phyloP scores from a whole-genome alignment of 306 rosid genomes.

The Castanea sativa region DNA sequence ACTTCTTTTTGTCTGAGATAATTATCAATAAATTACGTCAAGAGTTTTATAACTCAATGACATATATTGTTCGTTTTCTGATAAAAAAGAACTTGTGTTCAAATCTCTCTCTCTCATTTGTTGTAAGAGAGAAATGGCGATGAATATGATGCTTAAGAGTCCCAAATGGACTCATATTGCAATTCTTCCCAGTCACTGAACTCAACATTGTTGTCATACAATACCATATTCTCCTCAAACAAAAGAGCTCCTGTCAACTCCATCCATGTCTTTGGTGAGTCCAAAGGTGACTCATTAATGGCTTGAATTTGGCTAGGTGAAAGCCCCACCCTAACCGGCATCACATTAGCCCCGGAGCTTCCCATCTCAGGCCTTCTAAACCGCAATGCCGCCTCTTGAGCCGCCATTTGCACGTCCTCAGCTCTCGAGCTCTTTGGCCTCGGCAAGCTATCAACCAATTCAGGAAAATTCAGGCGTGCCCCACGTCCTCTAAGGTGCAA shows the following conservation, averaged over 20 bases:
- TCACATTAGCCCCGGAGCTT: neutral
- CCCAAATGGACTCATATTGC: constrained; percentile 55
- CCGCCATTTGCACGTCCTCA: constrained; percentile 63
- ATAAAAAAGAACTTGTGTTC: no score
- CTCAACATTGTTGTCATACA: neutral
- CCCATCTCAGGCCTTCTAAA: constrained; percentile 12
- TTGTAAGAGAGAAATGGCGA: no score
- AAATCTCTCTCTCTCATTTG: no score
- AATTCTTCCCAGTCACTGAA: constrained; percentile 46
- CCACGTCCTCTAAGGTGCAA: constrained; percentile 56
- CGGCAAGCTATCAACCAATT: constrained; percentile 42
- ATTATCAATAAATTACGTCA: no score
- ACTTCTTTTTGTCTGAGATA: no score
- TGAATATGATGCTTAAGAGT: constrained; percentile 2
- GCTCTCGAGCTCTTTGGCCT: constrained; percentile 49
- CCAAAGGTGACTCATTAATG: constrained; percentile 80
- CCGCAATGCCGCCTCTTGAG: constrained; percentile 70
- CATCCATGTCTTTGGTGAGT: constrained; percentile 93
- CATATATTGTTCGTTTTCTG: no score
- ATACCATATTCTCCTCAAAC: constrained; percentile 26
- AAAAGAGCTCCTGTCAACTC: constrained; percentile 51
- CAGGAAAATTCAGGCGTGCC: constrained; percentile 68
- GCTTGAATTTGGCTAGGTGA: constrained; percentile 80
- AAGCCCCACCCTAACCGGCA: constrained; percentile 51
- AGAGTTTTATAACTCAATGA: no score